Base-by-base conservation (phyloP, 148 eudicot species). In the Rhododendron vialii region DNA sequence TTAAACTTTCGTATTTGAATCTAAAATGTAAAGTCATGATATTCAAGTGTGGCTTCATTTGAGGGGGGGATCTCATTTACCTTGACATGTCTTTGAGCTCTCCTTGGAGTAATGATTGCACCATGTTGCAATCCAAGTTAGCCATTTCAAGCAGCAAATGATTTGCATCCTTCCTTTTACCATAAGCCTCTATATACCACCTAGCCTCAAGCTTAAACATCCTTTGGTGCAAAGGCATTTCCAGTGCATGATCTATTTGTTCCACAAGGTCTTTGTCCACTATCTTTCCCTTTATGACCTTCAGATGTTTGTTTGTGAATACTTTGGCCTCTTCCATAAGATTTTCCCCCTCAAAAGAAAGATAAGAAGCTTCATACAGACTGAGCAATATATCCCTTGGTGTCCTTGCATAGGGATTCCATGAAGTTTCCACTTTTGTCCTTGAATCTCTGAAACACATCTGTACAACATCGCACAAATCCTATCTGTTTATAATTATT, bases 91-190 rank as follows among this genome's bases (percentile, higher is more conserved):
- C 35, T 35, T 35, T 35, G 35, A 35, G 35, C 35, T 35, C 35
- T 35, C 35, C 35, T 35, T 35, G 35, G 35, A 35, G 35, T 35
- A 35, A 35, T 35, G 35, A 35, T 35, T 35, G 35, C 35, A 35
- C 35, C 35, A 35, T 35, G 2, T 35, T 35, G 35, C 1, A 35
- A 35, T 35, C 35, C 35, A 35, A 35, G 1, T 1, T 61, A 36
- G 89, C 84, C 77, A 88, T 82, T 33, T 88, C 85, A 75, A 85
- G 87, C 26, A 88, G 79, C 33, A 69, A 26, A 69, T 26, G 51
- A 24, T 45, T 43, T 22, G 55, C 55, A 78, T 78, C 33, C 22
- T 18, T 10, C 45, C 55, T 24, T 47, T 47, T 43, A 10, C 55
- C 41, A 47, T 78, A 78, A 20, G 53, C 17, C 9, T 78, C 35